These are phyloP conservation scores for Exophiala sp. DNA, from an alignment of 2,329 filamentous ascomycete genomes.

Conservation along the genomic window DNA sequence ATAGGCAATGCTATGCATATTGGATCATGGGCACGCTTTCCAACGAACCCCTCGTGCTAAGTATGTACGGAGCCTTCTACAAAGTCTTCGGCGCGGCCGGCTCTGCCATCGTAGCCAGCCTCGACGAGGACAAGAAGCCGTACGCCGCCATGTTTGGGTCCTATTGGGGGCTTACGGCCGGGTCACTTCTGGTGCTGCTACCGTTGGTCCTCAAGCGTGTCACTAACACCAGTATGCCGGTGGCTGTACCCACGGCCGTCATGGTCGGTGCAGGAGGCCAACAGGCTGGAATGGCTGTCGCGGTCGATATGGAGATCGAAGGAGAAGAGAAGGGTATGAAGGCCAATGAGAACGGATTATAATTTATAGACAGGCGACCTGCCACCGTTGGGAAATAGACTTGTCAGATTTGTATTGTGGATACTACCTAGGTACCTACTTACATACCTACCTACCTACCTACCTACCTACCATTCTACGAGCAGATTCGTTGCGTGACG, in stretches of 20 bases:
- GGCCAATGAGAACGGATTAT: no score
- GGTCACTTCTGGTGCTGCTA: slow-evolving; percentile 66
- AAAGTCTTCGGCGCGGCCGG: slow-evolving; percentile 83
- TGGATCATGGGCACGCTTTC: slow-evolving; percentile 91
- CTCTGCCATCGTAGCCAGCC: slow-evolving; percentile 57
- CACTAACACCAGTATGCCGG: background rate
- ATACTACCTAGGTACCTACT: no score
- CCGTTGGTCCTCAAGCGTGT: slow-evolving; percentile 48
- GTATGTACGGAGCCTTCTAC: slow-evolving; percentile 88
- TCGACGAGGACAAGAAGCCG: background rate
- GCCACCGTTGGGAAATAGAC: no score
- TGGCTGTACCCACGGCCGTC: background rate
- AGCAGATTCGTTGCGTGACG: no score
- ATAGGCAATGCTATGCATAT: slow-evolving; percentile 45
- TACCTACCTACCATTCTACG: no score
- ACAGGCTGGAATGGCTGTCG: background rate
- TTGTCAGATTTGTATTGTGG: no score
- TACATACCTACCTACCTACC: no score
- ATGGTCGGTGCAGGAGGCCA: slow-evolving; percentile 1
- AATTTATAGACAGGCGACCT: no score
- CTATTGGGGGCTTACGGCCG: slow-evolving; percentile 71
- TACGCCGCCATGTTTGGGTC: slow-evolving; percentile 57
- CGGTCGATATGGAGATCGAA: slow-evolving; percentile 2
- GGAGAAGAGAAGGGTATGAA: slow-evolving; percentile 6
- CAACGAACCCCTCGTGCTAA: slow-evolving; percentile 85